phyloP scores from a whole-genome alignment of 73 alveolate genomes.

The Paramecium sonneborni region DNA sequence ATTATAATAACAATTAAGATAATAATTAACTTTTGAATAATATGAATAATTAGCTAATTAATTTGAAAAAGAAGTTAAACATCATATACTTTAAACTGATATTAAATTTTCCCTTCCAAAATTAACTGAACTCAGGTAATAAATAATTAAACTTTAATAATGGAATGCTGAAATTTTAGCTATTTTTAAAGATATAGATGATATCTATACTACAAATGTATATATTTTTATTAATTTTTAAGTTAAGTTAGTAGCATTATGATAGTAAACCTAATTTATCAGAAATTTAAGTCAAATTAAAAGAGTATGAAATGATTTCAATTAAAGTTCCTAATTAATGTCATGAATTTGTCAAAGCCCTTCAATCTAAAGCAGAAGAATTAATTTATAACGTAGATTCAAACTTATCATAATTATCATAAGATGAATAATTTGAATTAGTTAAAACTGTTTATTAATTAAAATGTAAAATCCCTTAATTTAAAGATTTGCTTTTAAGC shows the following conservation, averaged over 20 bases:
- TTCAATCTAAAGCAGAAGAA: background rate
- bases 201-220: background rate
- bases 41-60: background rate
- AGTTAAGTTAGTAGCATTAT: conserved; percentile 28
- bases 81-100: background rate
- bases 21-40: background rate
- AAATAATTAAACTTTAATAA: background rate
- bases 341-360: background rate
- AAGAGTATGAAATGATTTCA: background rate
- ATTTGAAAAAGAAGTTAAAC: background rate
- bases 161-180: background rate
- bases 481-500: background rate
- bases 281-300: background rate
- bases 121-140: background rate
- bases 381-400: background rate
- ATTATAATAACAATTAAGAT: background rate
- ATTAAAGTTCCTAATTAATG: background rate
- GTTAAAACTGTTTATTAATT: background rate
- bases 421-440: conserved; percentile 29
- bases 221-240: background rate
- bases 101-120: conserved; percentile 5
- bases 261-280: conserved; percentile 33
- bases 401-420: background rate
- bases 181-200: background rate
- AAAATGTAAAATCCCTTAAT: conserved; percentile 3